These are phyloP conservation scores for Aspergillus amoenus DNA, from an alignment of 2,329 filamentous ascomycete species.

Conservation along the genomic window DNA sequence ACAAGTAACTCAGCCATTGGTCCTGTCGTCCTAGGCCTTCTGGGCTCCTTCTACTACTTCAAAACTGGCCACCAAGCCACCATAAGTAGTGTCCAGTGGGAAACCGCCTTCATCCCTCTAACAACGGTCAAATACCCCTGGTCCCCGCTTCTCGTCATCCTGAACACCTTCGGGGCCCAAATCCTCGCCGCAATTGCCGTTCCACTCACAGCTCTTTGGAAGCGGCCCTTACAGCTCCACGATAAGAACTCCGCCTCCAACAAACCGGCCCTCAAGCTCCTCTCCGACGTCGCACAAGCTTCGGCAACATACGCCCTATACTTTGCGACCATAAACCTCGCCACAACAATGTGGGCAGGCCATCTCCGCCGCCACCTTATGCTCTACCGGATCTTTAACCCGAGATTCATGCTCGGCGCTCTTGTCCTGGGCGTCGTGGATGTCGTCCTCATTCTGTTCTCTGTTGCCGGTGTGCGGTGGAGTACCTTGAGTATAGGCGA, in stretches of 20 bases:
- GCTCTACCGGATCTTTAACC: constrained; percentile 92
- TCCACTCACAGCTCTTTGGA: constrained; percentile 84
- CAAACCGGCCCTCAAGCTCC: constrained; percentile 43
- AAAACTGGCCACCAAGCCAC: constrained; percentile 95
- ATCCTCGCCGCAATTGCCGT: constrained; percentile 78
- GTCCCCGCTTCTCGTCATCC: constrained; percentile 74
- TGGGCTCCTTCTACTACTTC: constrained; percentile 94
- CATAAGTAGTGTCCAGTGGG: constrained; percentile 89
- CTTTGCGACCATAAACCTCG: constrained; percentile 77
- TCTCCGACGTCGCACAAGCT: constrained; percentile 69
- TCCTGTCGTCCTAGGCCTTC: constrained; percentile 78
- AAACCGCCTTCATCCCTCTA: constrained; percentile 87
- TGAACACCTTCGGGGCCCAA: constrained; percentile 89
- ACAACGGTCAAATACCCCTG: constrained; percentile 83
- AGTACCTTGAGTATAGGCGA: constrained; percentile 78
- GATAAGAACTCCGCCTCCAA: constrained; percentile 37
- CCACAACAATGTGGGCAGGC: constrained; percentile 87
- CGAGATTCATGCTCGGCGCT: constrained; percentile 82
- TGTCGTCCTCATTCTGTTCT: constrained; percentile 67
- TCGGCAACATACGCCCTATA: constrained; percentile 76
- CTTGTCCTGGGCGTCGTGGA: constrained; percentile 74
- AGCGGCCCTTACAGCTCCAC: constrained; percentile 72
- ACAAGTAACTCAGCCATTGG: constrained; percentile 68
- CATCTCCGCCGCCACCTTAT: constrained; percentile 88
- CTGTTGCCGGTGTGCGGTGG: constrained; percentile 71